Conservation (phyloP, 108 stramenopile species). For the Epithemia pelagica region DNA sequence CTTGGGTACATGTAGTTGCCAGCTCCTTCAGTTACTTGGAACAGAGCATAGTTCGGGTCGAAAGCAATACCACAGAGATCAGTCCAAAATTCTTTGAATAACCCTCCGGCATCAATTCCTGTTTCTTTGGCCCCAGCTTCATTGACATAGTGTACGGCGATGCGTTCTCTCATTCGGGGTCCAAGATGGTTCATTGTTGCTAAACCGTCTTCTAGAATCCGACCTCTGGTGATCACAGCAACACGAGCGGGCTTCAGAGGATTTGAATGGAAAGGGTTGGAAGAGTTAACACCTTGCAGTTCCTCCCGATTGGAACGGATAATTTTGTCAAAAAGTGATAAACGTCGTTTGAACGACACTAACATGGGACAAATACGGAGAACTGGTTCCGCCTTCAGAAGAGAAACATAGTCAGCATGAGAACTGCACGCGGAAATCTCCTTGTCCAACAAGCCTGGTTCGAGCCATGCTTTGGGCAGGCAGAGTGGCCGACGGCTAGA, state of each 20-base stretch:
- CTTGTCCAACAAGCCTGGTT: slow-evolving; percentile 62
- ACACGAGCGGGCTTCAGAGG: slow-evolving; percentile 66
- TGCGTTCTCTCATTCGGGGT: slow-evolving; percentile 66
- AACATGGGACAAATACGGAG: slow-evolving; percentile 74
- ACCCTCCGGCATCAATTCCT: slow-evolving; percentile 96
- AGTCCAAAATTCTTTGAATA: slow-evolving; percentile 98
- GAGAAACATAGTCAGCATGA: slow-evolving; percentile 41
- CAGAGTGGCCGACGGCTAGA: slow-evolving; percentile 77
- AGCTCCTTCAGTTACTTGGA: slow-evolving; percentile 74
- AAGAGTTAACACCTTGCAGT: slow-evolving; percentile 43
- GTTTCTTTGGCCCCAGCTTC: slow-evolving; percentile 71
- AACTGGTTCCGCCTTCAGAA: slow-evolving; percentile 54
- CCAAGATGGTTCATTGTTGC: slow-evolving; percentile 77
- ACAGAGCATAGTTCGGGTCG: slow-evolving; percentile 87
- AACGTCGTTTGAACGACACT: slow-evolving; percentile 82
- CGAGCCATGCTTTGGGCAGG: slow-evolving; percentile 73
- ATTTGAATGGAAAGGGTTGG: slow-evolving; percentile 38
- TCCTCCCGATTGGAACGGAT: slow-evolving; percentile 52
- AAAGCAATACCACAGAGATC: slow-evolving; percentile 85
- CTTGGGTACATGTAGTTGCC: slow-evolving; percentile 87
- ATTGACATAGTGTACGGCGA: slow-evolving; percentile 72
- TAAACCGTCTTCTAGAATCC: slow-evolving; percentile 83
- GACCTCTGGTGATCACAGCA: slow-evolving; percentile 70
- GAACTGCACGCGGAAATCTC: slow-evolving; percentile 61
- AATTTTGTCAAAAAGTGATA: slow-evolving; percentile 80